These are phyloP conservation scores for Rubroshorea leprosula DNA, from an alignment of 345 rosid genomes.

Conservation along the genomic window DNA sequence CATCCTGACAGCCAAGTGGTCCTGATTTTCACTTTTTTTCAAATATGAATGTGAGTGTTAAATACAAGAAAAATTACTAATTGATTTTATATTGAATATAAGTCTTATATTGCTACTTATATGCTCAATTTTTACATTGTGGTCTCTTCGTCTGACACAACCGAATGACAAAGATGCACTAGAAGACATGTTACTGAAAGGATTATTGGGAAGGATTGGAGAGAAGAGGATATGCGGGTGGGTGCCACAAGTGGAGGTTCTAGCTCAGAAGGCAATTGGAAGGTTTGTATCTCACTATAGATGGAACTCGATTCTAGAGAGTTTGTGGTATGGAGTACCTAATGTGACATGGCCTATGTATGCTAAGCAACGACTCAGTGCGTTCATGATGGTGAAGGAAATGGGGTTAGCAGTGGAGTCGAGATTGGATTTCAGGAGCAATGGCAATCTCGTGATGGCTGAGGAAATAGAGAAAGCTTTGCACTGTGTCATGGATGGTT, in stretches of 20 bases:
- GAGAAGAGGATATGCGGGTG: constrained; percentile 23
- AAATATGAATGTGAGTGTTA: no score
- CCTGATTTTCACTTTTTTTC: no score
- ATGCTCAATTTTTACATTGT: no score
- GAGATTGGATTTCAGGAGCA: constrained; percentile 26
- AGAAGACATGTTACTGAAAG: constrained; percentile 29
- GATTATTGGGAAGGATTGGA: constrained; percentile 26
- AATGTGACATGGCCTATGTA: constrained; percentile 43
- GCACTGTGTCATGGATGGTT: constrained; percentile 25
- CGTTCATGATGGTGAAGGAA: constrained; percentile 41
- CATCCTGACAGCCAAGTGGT: no score
- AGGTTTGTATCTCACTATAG: no score
- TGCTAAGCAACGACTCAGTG: constrained; percentile 51
- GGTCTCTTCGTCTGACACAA: constrained; percentile 26
- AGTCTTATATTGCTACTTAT: no score
- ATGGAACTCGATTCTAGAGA: no score
- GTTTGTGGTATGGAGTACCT: constrained; percentile 45
- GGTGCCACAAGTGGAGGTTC: no score
- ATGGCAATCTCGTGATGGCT: constrained; percentile 18
- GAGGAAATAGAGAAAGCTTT: constrained; percentile 35
- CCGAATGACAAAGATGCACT: constrained; percentile 1
- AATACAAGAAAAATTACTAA: no score
- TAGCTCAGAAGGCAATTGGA: no score
- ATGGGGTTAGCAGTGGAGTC: constrained; percentile 29
- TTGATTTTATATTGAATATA: no score